These are phyloP conservation scores for Melastoma malabathricum DNA, from an alignment of 345 rosid species.

Conservation along the genomic window DNA sequence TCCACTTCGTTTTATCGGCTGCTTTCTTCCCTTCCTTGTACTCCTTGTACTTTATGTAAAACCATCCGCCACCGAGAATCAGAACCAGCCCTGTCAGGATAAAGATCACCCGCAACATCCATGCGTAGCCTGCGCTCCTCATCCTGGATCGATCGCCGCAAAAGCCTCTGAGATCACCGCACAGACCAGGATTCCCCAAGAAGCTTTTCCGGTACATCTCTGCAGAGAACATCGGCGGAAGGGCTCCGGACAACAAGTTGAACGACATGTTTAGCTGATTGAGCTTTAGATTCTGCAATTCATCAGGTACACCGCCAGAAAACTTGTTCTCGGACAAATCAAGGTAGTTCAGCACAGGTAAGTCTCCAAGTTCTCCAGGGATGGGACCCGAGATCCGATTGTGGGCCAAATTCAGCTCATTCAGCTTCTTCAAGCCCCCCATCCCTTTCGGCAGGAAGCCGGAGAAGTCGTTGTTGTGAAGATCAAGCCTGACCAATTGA, in stretches of 20 bases:
- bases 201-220: constrained; percentile 57
- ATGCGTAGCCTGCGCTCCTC: constrained; percentile 43
- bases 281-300: constrained; percentile 76
- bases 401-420: constrained; percentile 61
- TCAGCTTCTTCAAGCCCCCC: constrained; percentile 60
- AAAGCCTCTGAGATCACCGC: constrained; percentile 54
- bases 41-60: constrained; percentile 58
- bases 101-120: constrained; percentile 69
- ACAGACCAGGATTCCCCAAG: constrained; percentile 69
- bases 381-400: constrained; percentile 51
- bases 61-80: constrained; percentile 63
- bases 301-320: constrained; percentile 50
- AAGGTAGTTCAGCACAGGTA: constrained; percentile 75
- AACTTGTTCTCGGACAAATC: constrained; percentile 67
- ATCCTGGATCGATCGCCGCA: constrained; percentile 35
- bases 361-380: constrained; percentile 52
- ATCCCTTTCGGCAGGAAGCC: constrained; percentile 57
- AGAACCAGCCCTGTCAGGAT: constrained; percentile 54
- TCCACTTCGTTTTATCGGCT: constrained; percentile 79
- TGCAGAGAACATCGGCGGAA: constrained; percentile 58
- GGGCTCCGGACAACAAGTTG: constrained; percentile 50
- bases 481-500: constrained; percentile 61
- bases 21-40: constrained; percentile 51
- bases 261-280: constrained; percentile 77
- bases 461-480: constrained; percentile 47